A percentile compares a stretch with the other conserved stretches of the same genome.
These are phyloP conservation scores for Solanum lycopersicoides DNA, from an alignment of 257 asterid genomes.

Conservation along the genomic window DNA sequence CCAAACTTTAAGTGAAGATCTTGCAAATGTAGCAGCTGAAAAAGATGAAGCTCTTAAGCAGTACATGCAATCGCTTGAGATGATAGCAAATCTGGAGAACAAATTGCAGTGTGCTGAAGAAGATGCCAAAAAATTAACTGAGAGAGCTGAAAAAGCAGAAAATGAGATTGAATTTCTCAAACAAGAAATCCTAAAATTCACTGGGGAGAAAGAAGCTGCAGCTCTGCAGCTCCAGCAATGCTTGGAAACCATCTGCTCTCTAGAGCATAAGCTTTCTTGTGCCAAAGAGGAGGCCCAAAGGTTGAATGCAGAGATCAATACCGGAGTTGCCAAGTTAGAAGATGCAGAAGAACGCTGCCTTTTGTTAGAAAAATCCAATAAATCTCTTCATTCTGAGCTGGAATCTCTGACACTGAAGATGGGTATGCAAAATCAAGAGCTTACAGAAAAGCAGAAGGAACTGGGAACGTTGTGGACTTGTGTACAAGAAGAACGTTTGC, in stretches of 20 bases:
- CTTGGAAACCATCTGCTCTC: slow-evolving; percentile 46
- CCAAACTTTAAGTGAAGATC: slow-evolving; percentile 36
- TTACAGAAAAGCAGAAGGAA: slow-evolving; percentile 85
- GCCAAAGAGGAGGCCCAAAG: slow-evolving; percentile 57
- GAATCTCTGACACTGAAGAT: slow-evolving; percentile 66
- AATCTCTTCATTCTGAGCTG: slow-evolving; percentile 71
- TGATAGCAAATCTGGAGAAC: slow-evolving; percentile 70
- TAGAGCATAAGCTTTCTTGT: slow-evolving; percentile 47
- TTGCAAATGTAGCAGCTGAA: slow-evolving; percentile 39
- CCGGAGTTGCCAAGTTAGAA: slow-evolving; percentile 52
- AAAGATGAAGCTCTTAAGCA: slow-evolving; percentile 73
- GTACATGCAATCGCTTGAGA: slow-evolving; percentile 62
- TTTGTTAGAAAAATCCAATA: slow-evolving; percentile 59
- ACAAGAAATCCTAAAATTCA: slow-evolving; percentile 42
- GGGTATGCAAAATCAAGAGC: slow-evolving; percentile 74
- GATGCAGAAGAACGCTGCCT: slow-evolving; percentile 69
- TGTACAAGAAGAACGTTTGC: slow-evolving; percentile 82
- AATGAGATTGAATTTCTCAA: slow-evolving; percentile 59
- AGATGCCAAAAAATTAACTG: slow-evolving; percentile 40
- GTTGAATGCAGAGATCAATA: slow-evolving; percentile 53
- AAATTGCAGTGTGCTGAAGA: slow-evolving; percentile 55
- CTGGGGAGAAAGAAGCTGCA: slow-evolving; percentile 62
- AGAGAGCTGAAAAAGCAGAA: slow-evolving; percentile 76
- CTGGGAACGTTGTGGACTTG: slow-evolving; percentile 77
- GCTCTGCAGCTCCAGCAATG: slow-evolving; percentile 52